Percentiles rank a stretch among this genome's conserved stretches.
Conservation (phyloP, 2,329 filamentous ascomycete genomes). For the Xylaria multiplex region DNA sequence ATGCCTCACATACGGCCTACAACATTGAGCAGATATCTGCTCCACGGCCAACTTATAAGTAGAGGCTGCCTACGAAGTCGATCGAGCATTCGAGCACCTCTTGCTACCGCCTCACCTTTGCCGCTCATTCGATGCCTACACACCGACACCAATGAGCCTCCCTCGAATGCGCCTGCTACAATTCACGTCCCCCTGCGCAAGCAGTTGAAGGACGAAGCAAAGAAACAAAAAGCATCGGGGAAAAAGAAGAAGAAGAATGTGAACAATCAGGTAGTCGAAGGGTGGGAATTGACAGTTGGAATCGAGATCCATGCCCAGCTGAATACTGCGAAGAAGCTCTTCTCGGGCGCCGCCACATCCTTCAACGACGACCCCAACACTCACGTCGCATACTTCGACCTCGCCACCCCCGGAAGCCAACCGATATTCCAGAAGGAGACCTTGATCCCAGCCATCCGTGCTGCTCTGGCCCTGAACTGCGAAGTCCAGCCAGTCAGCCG, state of each 20-base stretch:
- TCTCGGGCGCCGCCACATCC: slow-evolving; percentile 77
- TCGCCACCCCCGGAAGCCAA: slow-evolving; percentile 88
- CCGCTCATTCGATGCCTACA: slow-evolving; percentile 47
- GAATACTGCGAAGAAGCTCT: slow-evolving; percentile 88
- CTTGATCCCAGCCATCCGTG: slow-evolving; percentile 87
- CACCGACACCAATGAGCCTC: slow-evolving; percentile 43
- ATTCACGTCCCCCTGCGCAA: slow-evolving; percentile 69
- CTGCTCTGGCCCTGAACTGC: slow-evolving; percentile 86
- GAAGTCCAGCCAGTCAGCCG: slow-evolving; percentile 78
- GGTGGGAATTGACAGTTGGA: slow-evolving; percentile 94
- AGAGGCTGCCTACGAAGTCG: slow-evolving; percentile 54
- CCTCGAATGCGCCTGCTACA: slow-evolving; percentile 38
- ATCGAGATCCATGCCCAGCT: slow-evolving; percentile 98
- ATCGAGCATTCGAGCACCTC: slow-evolving; percentile 16
- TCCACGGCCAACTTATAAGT: slow-evolving; percentile 56
- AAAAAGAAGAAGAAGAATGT: slow-evolving; percentile 59
- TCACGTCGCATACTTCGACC: slow-evolving; percentile 89
- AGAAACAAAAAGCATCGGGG: slow-evolving; percentile 57
- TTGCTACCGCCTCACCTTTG: slow-evolving; percentile 16
- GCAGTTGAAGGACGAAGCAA: slow-evolving; percentile 75
- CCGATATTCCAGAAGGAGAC: slow-evolving; percentile 85
- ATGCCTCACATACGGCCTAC: slow-evolving; percentile 59
- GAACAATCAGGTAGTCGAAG: slow-evolving; percentile 63
- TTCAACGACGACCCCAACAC: slow-evolving; percentile 79
- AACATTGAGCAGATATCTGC: slow-evolving; percentile 60